phyloP scores from a whole-genome alignment of 495 filamentous ascomycete species.

The Rusavskia elegans region DNA sequence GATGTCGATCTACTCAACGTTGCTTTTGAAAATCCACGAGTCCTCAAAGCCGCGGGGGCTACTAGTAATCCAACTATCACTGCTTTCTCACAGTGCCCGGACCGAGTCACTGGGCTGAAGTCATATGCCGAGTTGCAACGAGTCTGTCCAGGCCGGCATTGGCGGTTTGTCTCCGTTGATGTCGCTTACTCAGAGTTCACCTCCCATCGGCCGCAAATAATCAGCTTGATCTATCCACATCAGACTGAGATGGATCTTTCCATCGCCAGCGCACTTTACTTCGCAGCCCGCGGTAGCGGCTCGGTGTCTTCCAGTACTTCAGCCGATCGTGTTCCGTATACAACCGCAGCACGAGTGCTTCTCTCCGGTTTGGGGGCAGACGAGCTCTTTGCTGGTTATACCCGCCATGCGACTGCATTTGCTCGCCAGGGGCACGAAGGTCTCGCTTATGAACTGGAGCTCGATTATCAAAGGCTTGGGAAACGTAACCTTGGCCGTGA shows the following conservation, averaged over 20 bases:
- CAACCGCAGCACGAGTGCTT: constrained; percentile 62
- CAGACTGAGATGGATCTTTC: constrained; percentile 98
- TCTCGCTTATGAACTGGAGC: constrained; percentile 66
- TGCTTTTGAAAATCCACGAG: constrained; percentile 85
- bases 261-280: constrained; percentile 86
- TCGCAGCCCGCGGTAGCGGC: constrained; percentile 70
- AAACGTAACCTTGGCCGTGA: constrained; percentile 89
- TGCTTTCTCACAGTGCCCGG: constrained; percentile 71
- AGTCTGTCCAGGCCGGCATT: constrained; percentile 56
- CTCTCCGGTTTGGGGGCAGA: constrained; percentile 91
- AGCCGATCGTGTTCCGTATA: constrained; percentile 27
- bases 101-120: constrained; percentile 68
- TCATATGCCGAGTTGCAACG: constrained; percentile 56
- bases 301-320: constrained; percentile 13
- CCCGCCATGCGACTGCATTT: constrained; percentile 67
- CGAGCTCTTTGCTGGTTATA: constrained; percentile 90
- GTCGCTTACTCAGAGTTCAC: constrained; percentile 64
- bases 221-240: constrained; percentile 73
- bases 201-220: constrained; percentile 49
- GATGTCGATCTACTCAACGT: constrained; percentile 85
- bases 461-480: constrained; percentile 75
- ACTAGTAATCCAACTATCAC: constrained; percentile 15
- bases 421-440: constrained; percentile 45
- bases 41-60: constrained; percentile 31
- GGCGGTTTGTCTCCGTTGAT: constrained; percentile 72